Evolutionary conservation across 257 asterid species (phyloP), one percentile per base, ranked within the genome.

Genomic region (Ehretia macrophylla): DNA sequence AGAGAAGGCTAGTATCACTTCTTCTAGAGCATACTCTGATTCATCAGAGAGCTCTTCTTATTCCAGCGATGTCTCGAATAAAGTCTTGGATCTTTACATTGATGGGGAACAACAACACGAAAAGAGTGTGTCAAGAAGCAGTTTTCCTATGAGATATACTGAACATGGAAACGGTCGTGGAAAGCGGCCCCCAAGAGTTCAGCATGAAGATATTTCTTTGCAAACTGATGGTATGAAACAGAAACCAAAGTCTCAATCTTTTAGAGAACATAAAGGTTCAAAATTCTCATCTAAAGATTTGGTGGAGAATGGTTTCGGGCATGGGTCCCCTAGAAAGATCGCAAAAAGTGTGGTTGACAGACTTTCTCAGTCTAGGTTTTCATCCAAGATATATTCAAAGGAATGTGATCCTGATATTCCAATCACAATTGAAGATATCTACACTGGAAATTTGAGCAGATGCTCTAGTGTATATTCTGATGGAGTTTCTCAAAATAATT

Each of bases 311-410:
- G 88, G 85, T 47, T 68, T 79, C 64, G 75, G 80, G 72, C 75
- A 76, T 64, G 95, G 74, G 58, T 90, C 96, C 68, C 96, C 97
- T 12, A 69, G 88, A 46, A 82, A 82, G 72, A 81, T 94, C 42
- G 99, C 99, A 23, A 89, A 77, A 65, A 75, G 81, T 17, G 99
- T 94, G 68, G 85, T 90, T 50, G 99, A 89, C 88, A 87, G 96
- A 63, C 99, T 94, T 73, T 85, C 97, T 48, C 94, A 82, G 67
- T 72, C 95, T 44, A 88, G 76, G 38, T 62, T 59, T 68, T 67
- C 68, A 48, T 74, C 87, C 23, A 76, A 70, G 64, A 69, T 65
- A 79, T 71, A 75, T 73, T 68, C 94, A 44, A 74, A 79, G 71
- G 90, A 85, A 64, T 62, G 59, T 53, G 88, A 75, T 55, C 64